Base-by-base conservation (phyloP, 177 flowering plant genomes). In the Vitis hybrid region DNA sequence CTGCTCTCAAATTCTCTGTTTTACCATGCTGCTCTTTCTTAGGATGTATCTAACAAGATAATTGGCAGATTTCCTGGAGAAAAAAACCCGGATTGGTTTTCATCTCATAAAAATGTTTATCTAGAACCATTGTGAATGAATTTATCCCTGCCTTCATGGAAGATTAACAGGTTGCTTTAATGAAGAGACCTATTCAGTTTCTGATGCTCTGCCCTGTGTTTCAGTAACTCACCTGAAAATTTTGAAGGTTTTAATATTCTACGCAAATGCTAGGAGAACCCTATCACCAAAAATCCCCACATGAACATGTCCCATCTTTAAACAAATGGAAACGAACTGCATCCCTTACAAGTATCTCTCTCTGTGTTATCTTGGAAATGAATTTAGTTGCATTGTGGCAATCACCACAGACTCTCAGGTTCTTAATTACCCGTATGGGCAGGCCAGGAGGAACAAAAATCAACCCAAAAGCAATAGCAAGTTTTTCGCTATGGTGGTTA, bases 251-350 rank as follows among this genome's bases (percentile, higher is more conserved):
- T 14, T 49, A 27, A n/a, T 11, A 60, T 52, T 60, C 52, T 52
- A 30, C 18, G 3, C 21, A 52, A 67, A 21, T 66, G 52, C 63
- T 21, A 14, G 11, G 58, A 58, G n/a, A 73, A 71, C 19, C 12
- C 4, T 18, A 71, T 85, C 76, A 93, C 97, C 98, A 91, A 81
- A 93, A 93, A 76, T 93, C 98, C 62, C 93, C 97, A 79, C 97
- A 93, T 40, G 98, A 93, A 74, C 98, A 93, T 1, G 72, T 66
- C 71, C 98, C 98, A 84, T 88, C 86, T 74, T 80, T 90, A 63
- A 92, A 94, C 64, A 84, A 82, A 86, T 94, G 98, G 70, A 80
- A 94, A 10, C 97, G 79, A 30, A 81, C 97, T 64, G 89, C 69
- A 83, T 89, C 93, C 77, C 93, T 80, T 11, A 89, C 91, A 35